Evolutionary conservation across 306 rosid species (phyloP).

Genomic region (Urtica urens): DNA sequence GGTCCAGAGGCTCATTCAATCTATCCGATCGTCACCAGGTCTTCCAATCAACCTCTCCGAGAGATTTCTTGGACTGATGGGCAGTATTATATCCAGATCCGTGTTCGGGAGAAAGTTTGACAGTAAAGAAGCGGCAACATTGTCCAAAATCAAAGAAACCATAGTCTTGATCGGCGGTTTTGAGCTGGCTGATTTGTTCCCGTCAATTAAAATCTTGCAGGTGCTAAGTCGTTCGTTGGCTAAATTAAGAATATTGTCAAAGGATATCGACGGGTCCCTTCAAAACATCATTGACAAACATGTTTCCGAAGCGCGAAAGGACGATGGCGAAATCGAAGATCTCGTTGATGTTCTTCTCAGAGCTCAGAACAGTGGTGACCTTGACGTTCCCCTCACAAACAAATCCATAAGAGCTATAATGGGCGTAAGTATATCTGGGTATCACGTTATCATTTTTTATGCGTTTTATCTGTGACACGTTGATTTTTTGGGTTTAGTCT

Average conservation of each 20-base stretch:
- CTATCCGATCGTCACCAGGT: neutral
- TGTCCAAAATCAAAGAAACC: no score
- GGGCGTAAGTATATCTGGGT: neutral
- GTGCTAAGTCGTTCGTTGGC: no score
- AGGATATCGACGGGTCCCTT: no score
- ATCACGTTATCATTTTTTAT: no score
- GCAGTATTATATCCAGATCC: neutral
- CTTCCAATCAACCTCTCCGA: neutral
- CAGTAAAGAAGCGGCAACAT: neutral
- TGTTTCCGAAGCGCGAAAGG: neutral
- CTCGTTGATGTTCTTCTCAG: neutral
- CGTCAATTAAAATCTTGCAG: no score
- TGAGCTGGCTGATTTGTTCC: no score
- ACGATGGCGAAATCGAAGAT: neutral
- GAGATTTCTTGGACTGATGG: neutral
- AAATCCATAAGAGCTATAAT: neutral
- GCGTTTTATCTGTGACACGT: neutral
- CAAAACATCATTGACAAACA: no score
- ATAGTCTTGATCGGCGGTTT: neutral
- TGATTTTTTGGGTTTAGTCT: neutral
- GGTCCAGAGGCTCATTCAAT: neutral
- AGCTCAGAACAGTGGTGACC: conserved; percentile 1
- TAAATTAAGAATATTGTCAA: no score
- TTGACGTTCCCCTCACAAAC: neutral
- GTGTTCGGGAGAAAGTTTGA: neutral